A percentile compares a stretch with the other conserved stretches of the same genome.
Evolutionary conservation across 345 rosid species (phyloP).

Genomic region (Pistacia vera): DNA sequence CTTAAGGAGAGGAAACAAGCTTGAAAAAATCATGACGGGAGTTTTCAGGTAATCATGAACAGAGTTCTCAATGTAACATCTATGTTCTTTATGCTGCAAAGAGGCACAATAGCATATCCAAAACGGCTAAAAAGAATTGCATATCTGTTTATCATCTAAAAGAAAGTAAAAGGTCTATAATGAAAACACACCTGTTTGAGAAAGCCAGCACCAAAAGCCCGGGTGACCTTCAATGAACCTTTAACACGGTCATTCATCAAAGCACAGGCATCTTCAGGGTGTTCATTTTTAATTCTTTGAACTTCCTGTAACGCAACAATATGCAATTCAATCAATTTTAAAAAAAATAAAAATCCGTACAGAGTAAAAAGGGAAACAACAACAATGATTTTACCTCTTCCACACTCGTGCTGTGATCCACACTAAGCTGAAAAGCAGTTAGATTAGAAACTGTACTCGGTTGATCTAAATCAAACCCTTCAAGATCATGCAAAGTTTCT

Average conservation of each 20-base stretch:
- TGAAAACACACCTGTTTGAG: slow-evolving; percentile 68
- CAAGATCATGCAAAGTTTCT: slow-evolving; percentile 75
- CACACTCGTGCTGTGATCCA: slow-evolving; percentile 85
- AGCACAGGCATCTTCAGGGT: slow-evolving; percentile 74
- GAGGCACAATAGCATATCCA: background rate
- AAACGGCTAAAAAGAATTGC: background rate
- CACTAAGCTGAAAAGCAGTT: slow-evolving; percentile 66
- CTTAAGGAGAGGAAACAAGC: background rate
- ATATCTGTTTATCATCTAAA: background rate
- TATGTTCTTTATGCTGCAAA: background rate
- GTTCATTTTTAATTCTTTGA: slow-evolving; percentile 75
- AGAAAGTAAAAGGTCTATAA: background rate
- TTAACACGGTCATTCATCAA: slow-evolving; percentile 83
- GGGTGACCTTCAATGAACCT: slow-evolving; percentile 91
- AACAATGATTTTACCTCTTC: slow-evolving; percentile 55
- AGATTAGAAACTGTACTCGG: slow-evolving; percentile 32
- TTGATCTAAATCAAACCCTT: slow-evolving; percentile 43
- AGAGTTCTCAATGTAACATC: background rate
- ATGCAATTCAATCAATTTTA: background rate
- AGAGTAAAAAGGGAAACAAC: background rate
- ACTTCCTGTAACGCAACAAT: slow-evolving; percentile 64
- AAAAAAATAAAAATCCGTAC: background rate
- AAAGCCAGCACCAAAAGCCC: slow-evolving; percentile 97
- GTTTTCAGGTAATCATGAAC: background rate
- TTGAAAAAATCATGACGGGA: background rate